Evolutionary conservation across 768 basidiomycete species (phyloP).

Genomic region (Strobilomyces confusus): DNA sequence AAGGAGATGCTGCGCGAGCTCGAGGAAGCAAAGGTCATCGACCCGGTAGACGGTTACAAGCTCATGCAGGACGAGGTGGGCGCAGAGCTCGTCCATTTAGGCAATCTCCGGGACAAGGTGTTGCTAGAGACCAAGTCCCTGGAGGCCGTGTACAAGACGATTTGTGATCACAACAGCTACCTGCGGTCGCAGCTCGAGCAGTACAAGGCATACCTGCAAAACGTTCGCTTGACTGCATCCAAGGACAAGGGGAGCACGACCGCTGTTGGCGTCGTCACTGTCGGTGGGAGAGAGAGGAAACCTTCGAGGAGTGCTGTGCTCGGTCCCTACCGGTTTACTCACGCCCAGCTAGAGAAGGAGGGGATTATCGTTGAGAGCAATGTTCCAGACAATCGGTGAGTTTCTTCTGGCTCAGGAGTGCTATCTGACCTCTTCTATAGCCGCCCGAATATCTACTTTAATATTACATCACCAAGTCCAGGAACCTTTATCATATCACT

Average conservation of each 20-base stretch:
- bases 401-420: not conserved
- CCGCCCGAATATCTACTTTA: constrained; percentile 98
- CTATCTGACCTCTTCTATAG: constrained; percentile 37
- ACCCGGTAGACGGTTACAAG: constrained; percentile 76
- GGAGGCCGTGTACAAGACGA: constrained; percentile 98
- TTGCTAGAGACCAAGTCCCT: constrained; percentile 86
- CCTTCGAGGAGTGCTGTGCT: constrained; percentile 77
- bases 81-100: constrained; percentile 92
- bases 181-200: constrained; percentile 94
- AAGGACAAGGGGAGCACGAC: constrained; percentile 87
- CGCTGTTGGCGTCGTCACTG: constrained; percentile 91
- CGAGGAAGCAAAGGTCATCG: constrained; percentile 85
- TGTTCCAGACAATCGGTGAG: constrained; percentile 95
- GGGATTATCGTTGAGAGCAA: constrained; percentile 99
- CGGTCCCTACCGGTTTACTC: constrained; percentile 96
- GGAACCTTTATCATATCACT: constrained; percentile 99
- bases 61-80: constrained; percentile 98
- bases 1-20: constrained; percentile 98
- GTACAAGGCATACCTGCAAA: constrained; percentile 99
- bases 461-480: constrained; percentile 95
- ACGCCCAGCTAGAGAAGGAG: constrained; percentile 97
- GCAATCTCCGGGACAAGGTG: constrained; percentile 95
- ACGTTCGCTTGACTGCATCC: constrained; percentile 83
- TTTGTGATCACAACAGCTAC: constrained; percentile 98
- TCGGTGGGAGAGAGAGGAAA: constrained; percentile 98